Base-by-base conservation (phyloP, 495 filamentous ascomycete genomes). In the Aspergillus incahuasiensis region DNA sequence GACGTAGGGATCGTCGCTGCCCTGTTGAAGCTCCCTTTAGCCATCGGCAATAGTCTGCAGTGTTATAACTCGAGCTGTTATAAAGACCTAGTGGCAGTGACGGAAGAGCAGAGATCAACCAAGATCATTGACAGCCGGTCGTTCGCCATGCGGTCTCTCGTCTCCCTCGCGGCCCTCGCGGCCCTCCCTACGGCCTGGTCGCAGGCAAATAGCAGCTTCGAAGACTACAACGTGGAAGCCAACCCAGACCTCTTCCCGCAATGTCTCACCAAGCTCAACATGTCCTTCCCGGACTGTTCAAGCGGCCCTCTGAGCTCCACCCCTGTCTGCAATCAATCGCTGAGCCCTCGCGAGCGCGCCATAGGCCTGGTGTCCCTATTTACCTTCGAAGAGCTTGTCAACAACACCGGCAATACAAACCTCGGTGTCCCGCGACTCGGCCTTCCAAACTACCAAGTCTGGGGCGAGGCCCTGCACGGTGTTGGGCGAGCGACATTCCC, bases 361-460 rank as follows among this genome's bases (percentile, higher is more conserved):
- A 67, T 65, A 19, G 69, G 69, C 18, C 63, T 77, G 1, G 52
- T 76, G n/a, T 69, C 73, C n/a, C 56, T 72, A 20, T 68, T 74
- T 25, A 76, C 77, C 0, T 65, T 80, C 16, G 77, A 75, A 42
- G 82, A 86, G 61, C 77, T 84, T 30, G 74, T 82, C 21, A 81
- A 80, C 35, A 82, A 81, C 56, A 82, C 81, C 5, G 75, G 76
- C 28, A 83, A 80, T 51, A 72, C 68, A 3, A 74, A 72, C 13
- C 77, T 77, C 0, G 81, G 82, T 0, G 82, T 84, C 20, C 75
- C 81, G 12, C 71, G 82, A 6, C 64, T 87, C 5, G 82, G 82
- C 0, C 64, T 86, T 1, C 82, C 82, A 0, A 44, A 65, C 0
- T 86, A 86, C 57, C 60, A 73, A n/a, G 68, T 73, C 1, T 74